phyloP scores from a whole-genome alignment of 2,329 filamentous ascomycete genomes.

The Purpureocillium takamizusanense region DNA sequence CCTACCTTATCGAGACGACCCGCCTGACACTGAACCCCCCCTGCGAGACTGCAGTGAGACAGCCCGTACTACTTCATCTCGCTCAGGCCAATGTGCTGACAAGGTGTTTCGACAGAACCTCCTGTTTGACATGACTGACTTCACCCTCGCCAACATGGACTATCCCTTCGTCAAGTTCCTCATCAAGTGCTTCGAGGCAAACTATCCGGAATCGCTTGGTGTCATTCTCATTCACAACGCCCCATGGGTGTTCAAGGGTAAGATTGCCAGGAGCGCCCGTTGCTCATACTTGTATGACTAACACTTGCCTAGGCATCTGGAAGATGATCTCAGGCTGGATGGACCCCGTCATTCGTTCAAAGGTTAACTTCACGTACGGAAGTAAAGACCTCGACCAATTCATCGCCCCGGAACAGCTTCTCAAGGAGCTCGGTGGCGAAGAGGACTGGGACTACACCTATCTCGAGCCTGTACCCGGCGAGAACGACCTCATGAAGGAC shows the following conservation, averaged over 20 bases:
- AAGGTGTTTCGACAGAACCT: constrained; percentile 20
- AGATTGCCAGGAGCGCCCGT: no score
- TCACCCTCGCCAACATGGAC: constrained; percentile 66
- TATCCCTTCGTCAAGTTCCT: constrained; percentile 71
- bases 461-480: constrained; percentile 46
- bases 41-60: constrained; percentile 9
- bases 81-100: constrained; percentile 15
- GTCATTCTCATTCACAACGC: constrained; percentile 66
- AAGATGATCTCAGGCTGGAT: constrained; percentile 67
- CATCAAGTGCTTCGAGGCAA: constrained; percentile 71
- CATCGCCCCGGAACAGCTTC: constrained; percentile 52
- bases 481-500: constrained; percentile 46
- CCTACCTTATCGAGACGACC: constrained; percentile 28
- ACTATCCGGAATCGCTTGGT: constrained; percentile 67
- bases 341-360: constrained; percentile 64
- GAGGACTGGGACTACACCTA: constrained; percentile 61
- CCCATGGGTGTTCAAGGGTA: constrained; percentile 57
- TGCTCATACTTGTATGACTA: no score
- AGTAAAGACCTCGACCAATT: constrained; percentile 52
- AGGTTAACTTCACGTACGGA: constrained; percentile 61
- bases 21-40: constrained; percentile 6
- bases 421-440: constrained; percentile 49
- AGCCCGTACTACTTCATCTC: not conserved
- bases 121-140: constrained; percentile 65
- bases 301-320: constrained; percentile 29